Evolutionary conservation across 257 asterid species (phyloP), one percentile per base, ranked within the genome.

Genomic region (Coffea eugenioides): DNA sequence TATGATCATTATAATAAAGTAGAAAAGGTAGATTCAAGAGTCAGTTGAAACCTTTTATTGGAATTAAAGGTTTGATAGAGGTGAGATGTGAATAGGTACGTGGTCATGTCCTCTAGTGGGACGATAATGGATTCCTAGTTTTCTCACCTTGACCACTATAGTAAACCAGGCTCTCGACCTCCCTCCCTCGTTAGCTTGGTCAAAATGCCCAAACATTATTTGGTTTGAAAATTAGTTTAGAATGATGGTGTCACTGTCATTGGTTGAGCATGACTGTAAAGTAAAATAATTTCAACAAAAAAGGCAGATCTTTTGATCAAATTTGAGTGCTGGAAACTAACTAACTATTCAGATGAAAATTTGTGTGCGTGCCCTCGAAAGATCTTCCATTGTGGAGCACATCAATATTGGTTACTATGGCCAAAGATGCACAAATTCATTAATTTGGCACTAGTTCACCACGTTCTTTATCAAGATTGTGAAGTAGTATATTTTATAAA

Each of bases 211-310:
- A 59, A 43, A n/a, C 48, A 23, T 76, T 46, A 76, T 76, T 76
- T 62, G 71, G 46, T 74, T 39, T 61, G 59, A 76, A 41, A 39
- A 59, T 45, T 75, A 75, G 80, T 77, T 79, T 59, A 57, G 15
- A 59, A 79, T 71, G 72, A 25, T 73, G 46, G 12, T 43, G 64
- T 71, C 62, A 51, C 56, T 79, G 59, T 59, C 71, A 20, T 57
- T 25, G 77, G 72, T 71, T 79, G 77, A 79, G 82, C 51, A 62
- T 59, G 71, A 79, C 71, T 45, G 77, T 79, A 57, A 79, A 45
- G 62, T 36, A 79, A 70, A 16, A 45, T 43, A 71, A 23, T 79
- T 79, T 31, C 45, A 25, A 16, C 13, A 56, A 27, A 59, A 59
- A 70, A 70, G 71, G 59, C 45, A 43, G 25, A 41, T 41, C 34